Evolutionary conservation across 768 basidiomycete species (phyloP).

Genomic region (Pholiota conissans): DNA sequence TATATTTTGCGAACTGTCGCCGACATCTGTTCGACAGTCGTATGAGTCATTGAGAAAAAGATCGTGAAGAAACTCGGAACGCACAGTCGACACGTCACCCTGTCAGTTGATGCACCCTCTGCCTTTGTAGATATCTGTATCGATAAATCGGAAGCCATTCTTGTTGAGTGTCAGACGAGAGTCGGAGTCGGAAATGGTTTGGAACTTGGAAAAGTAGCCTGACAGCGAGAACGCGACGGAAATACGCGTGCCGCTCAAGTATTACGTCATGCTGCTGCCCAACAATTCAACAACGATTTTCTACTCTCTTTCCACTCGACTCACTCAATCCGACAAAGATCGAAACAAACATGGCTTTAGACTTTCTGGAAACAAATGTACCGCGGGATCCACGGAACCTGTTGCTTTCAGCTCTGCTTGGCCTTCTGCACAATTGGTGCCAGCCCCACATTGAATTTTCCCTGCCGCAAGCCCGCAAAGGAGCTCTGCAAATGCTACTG

Average conservation of each 20-base stretch:
- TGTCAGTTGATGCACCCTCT: conserved; percentile 17
- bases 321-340: too few relatives aligned
- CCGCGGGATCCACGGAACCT: too few relatives aligned
- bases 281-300: too few relatives aligned
- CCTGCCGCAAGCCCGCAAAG: neutral
- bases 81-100: conserved; percentile 46
- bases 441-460: too few relatives aligned
- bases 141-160: neutral
- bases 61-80: conserved; percentile 9
- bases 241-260: too few relatives aligned
- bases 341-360: too few relatives aligned
- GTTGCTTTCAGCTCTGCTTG: too few relatives aligned
- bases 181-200: neutral
- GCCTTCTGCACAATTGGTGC: too few relatives aligned
- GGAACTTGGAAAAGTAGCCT: neutral
- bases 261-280: too few relatives aligned
- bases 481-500: neutral
- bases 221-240: too few relatives aligned
- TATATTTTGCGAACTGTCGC: conserved; percentile 76
- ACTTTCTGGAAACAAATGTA: too few relatives aligned
- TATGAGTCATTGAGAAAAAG: neutral
- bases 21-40: conserved; percentile 53
- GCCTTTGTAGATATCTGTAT: neutral
- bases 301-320: too few relatives aligned
- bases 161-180: neutral